Evolutionary conservation across 805 yeast species (phyloP).

Genomic region (Nakazawaea populi): DNA sequence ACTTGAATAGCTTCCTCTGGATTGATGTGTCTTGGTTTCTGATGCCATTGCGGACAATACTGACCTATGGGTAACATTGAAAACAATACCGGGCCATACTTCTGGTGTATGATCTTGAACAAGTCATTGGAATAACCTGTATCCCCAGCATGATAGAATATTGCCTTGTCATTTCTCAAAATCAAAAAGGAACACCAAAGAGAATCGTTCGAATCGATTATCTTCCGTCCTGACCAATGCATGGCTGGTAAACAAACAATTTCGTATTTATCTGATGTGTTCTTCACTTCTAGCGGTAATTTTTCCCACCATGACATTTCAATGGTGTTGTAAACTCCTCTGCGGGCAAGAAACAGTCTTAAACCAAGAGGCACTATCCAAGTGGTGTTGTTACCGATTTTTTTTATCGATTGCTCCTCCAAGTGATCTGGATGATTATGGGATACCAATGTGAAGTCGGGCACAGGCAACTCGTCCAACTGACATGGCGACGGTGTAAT

Average conservation of each 20-base stretch:
- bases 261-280: constrained; percentile 50
- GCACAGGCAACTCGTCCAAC: constrained; percentile 55
- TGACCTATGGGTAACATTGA: constrained; percentile 92
- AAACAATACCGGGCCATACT: constrained; percentile 57
- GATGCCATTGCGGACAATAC: constrained; percentile 93
- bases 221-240: constrained; percentile 93
- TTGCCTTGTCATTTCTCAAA: constrained; percentile 57
- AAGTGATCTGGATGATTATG: constrained; percentile 97
- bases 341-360: constrained; percentile 46
- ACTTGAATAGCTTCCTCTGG: constrained; percentile 75
- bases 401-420: constrained; percentile 53
- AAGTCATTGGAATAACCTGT: constrained; percentile 82
- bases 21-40: constrained; percentile 79
- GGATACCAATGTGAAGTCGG: constrained; percentile 73
- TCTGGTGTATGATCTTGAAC: constrained; percentile 58
- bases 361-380: constrained; percentile 92
- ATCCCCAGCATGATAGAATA: constrained; percentile 91
- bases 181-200: constrained; percentile 88
- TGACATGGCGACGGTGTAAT: constrained; percentile 72
- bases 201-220: constrained; percentile 75
- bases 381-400: constrained; percentile 51
- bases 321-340: constrained; percentile 54
- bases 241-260: constrained; percentile 87
- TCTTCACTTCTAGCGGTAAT: constrained; percentile 28
- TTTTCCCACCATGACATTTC: constrained; percentile 96